phyloP scores from a whole-genome alignment of 257 asterid genomes.

The Ajuga chamaepitys region DNA sequence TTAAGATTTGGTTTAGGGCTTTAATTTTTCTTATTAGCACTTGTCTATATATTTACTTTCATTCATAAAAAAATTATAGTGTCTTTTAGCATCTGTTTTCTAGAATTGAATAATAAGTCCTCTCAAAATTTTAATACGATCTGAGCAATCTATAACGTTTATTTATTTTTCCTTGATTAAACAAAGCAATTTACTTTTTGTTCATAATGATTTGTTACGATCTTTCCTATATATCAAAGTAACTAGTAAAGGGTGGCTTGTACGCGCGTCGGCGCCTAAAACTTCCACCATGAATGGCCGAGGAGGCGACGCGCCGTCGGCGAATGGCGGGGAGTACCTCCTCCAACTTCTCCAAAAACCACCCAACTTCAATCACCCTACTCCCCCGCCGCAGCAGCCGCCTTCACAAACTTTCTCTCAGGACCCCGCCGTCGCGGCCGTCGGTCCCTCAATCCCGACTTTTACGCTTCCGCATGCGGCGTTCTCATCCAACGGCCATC shows the following conservation, averaged over 20 bases:
- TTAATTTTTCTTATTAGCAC: no score
- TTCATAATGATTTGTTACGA: no score
- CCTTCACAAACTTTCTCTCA: slow-evolving; percentile 31
- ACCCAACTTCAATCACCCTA: slow-evolving; percentile 16
- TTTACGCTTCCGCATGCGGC: slow-evolving; percentile 17
- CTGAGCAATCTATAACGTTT: background rate
- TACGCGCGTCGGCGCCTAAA: slow-evolving; percentile 1
- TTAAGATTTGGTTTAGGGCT: no score
- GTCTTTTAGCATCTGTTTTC: no score
- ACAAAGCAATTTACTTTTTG: no score
- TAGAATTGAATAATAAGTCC: no score
- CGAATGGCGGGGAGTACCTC: slow-evolving; percentile 76
- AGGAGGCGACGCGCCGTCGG: slow-evolving; percentile 62
- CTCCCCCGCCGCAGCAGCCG: slow-evolving; percentile 18
- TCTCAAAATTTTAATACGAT: background rate
- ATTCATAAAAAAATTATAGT: no score
- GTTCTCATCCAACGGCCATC: slow-evolving; percentile 17
- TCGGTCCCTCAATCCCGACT: slow-evolving; percentile 44
- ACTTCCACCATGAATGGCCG: slow-evolving; percentile 35
- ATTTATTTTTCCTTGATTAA: no score
- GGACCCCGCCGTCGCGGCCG: slow-evolving; percentile 89
- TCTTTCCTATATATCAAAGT: background rate
- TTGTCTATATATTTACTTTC: no score
- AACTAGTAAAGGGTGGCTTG: background rate
- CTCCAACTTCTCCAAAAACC: slow-evolving; percentile 62